phyloP scores from a whole-genome alignment of 2,329 filamentous ascomycete genomes.

The Xylariaceae sp. region DNA sequence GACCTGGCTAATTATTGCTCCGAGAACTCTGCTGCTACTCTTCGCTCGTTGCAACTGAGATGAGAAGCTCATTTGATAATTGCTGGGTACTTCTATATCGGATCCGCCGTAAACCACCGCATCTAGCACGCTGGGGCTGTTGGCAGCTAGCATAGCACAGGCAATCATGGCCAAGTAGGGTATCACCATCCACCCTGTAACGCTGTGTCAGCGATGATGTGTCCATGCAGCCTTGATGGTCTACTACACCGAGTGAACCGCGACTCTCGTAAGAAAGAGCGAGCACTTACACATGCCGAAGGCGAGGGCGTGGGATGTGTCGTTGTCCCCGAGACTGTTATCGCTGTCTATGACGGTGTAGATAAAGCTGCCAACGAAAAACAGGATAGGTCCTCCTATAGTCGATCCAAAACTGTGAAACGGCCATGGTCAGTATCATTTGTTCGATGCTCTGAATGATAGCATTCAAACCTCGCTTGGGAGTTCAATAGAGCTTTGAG shows the following conservation, averaged over 20 bases:
- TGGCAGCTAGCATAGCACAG: slow-evolving; percentile 31
- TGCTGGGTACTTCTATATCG: slow-evolving; percentile 11
- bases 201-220: background rate
- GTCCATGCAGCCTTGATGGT: no score
- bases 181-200: slow-evolving; percentile 33
- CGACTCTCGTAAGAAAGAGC: background rate
- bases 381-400: slow-evolving; percentile 27
- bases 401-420: slow-evolving; percentile 27
- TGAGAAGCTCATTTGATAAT: slow-evolving; percentile 20
- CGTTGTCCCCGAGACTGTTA: slow-evolving; percentile 27
- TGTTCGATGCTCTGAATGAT: background rate
- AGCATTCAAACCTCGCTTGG: slow-evolving; percentile 27
- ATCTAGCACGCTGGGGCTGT: slow-evolving; percentile 28
- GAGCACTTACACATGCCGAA: slow-evolving; percentile 32
- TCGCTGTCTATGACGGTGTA: slow-evolving; percentile 29
- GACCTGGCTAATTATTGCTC: slow-evolving; percentile 12
- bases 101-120: slow-evolving; percentile 30
- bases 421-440: background rate
- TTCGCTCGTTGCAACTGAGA: slow-evolving; percentile 16
- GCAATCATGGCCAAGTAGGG: slow-evolving; percentile 31
- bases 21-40: slow-evolving; percentile 7
- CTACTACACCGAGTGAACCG: no score
- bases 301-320: slow-evolving; percentile 29
- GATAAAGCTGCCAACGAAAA: slow-evolving; percentile 29
- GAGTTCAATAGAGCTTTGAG: slow-evolving; percentile 27